A percentile compares a stretch with the other conserved stretches of the same genome.
Conservation (phyloP, 2,329 filamentous ascomycete genomes). For the Fonsecaea pedrosoi region DNA sequence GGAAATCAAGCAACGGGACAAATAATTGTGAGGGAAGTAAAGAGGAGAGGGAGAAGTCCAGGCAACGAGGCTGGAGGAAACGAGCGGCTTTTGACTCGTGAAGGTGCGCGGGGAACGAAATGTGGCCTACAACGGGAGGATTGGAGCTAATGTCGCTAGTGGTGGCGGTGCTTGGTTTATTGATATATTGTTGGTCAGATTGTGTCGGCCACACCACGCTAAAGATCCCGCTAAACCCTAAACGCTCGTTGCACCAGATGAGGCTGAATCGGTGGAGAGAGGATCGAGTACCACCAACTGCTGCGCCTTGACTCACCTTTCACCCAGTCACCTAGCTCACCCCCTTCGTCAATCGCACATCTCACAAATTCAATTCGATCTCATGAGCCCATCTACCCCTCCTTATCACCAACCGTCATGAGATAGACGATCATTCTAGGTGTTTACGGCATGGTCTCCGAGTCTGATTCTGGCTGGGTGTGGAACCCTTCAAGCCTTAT, state of each 20-base stretch:
- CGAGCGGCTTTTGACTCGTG: neutral
- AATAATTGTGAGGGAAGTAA: neutral
- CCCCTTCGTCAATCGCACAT: neutral
- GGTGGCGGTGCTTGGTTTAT: neutral
- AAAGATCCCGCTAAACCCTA: neutral
- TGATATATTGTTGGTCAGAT: neutral
- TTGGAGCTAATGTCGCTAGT: neutral
- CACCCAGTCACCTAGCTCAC: too few relatives aligned
- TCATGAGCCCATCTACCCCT: neutral
- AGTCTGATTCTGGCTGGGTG: too few relatives aligned
- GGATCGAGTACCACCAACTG: neutral
- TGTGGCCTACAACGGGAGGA: conserved; percentile 8
- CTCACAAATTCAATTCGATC: neutral
- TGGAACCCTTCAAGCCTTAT: too few relatives aligned
- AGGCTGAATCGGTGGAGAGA: conserved; percentile 1
- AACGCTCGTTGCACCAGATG: neutral
- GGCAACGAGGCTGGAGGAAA: conserved; percentile 17
- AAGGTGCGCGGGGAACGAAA: neutral
- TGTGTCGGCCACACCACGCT: neutral
- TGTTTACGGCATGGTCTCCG: too few relatives aligned
- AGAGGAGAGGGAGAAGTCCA: conserved; percentile 1
- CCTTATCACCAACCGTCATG: too few relatives aligned
- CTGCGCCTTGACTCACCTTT: neutral
- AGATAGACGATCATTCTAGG: too few relatives aligned
- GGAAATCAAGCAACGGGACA: neutral